Evolutionary conservation across 2,329 filamentous ascomycete genomes (phyloP), one percentile per base, ranked within the genome.

Genomic region (Falciphora oryzae): DNA sequence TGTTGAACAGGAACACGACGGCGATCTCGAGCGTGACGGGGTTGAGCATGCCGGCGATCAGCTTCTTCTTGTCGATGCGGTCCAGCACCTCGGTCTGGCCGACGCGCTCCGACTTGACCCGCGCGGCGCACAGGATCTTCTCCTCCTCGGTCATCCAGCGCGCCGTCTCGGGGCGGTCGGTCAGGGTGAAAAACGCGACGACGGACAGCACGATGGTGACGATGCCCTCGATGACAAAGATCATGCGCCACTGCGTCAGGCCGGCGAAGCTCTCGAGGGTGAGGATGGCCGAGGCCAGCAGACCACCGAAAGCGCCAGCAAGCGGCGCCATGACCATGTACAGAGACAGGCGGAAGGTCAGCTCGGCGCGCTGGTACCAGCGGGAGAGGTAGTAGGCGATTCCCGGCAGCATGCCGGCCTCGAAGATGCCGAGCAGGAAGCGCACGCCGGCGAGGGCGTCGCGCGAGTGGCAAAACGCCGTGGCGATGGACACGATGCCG

Each of bases 321-420:
- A 67, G 32, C 1, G 66, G 85, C 0, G 85, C 84, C 80, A 85
- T 86, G 57, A 87, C 84, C 61, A 88, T 83, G 72, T 88, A 88
- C 16, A 88, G 73, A 1, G 83, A 81, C 3, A 89, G 75, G 0
- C 86, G 81, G 71, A 88, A 87, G 0, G 83, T 80, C 3, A 89
- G 76, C 71, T 89, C 86, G 61, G 78, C 81, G 32, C 85, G 77
- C 14, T 84, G 76, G 67, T 89, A 89, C 89, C 89, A 92, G 63
- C 89, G 79, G 0, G 84, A 88, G 27, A 91, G 76, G 69, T 91
- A 92, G 74, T 91, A 92, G 0, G 88, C 88, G 57, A 91, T 90
- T 0, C 89, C 89, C 0, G 89, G 89, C 64, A 92, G 74, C 83
- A 92, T 86, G 10, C 89, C 89, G 0, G 89, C 87, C 74, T 93